Evolutionary conservation across 2,329 filamentous ascomycete genomes (phyloP).

Genomic region (Samsoniella hepiali): DNA sequence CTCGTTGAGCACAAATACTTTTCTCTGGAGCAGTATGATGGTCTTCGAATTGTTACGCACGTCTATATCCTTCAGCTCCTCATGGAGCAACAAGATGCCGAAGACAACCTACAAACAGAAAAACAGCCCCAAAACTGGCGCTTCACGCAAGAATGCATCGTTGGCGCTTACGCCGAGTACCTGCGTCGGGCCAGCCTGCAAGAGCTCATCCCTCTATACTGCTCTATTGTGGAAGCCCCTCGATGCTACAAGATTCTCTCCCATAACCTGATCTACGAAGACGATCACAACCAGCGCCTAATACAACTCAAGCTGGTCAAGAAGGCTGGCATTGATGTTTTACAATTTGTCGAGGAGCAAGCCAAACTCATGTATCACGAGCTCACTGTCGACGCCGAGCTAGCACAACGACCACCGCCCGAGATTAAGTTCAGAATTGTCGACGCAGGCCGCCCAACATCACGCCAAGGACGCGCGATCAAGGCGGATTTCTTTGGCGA

Average conservation of each 20-base stretch:
- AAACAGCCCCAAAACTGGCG: conserved; percentile 27
- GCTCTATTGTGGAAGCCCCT: conserved; percentile 66
- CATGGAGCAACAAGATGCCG: conserved; percentile 53
- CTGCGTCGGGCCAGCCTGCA: conserved; percentile 69
- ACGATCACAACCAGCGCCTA: conserved; percentile 60
- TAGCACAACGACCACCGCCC: conserved; percentile 33
- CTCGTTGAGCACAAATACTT: conserved; percentile 48
- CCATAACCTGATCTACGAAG: conserved; percentile 71
- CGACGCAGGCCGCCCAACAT: conserved; percentile 33
- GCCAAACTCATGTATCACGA: conserved; percentile 50
- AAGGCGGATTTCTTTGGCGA: conserved; percentile 68
- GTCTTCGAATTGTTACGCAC: conserved; percentile 67
- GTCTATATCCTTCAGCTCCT: conserved; percentile 63
- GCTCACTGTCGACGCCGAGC: conserved; percentile 32
- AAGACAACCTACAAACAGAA: conserved; percentile 1
- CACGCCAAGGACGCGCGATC: conserved; percentile 57
- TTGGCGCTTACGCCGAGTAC: conserved; percentile 78
- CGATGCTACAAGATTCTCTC: conserved; percentile 70
- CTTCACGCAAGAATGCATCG: conserved; percentile 66
- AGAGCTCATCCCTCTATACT: conserved; percentile 83
- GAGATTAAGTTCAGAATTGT: conserved; percentile 51
- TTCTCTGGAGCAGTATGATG: conserved; percentile 56
- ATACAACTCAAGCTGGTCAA: conserved; percentile 71
- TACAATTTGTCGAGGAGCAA: conserved; percentile 71
- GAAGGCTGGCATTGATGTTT: conserved; percentile 68